phyloP scores from a whole-genome alignment of 2,329 filamentous ascomycete genomes.

The Verruconis gallopava region DNA sequence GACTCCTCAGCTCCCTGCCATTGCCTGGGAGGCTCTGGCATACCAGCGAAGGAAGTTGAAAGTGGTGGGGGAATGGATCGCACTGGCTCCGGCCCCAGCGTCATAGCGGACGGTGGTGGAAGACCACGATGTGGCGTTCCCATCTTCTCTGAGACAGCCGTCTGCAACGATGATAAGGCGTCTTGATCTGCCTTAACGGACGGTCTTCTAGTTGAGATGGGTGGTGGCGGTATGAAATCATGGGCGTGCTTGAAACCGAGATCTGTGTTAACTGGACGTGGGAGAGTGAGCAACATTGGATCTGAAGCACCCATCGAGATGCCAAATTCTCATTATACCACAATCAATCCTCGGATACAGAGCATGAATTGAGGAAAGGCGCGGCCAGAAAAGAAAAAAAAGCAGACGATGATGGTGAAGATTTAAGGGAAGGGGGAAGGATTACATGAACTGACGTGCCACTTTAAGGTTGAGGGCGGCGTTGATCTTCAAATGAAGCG shows the following conservation, averaged over 20 bases:
- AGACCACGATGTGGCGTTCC: constrained; percentile 39
- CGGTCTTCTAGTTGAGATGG: constrained; percentile 5
- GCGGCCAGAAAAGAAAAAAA: background rate
- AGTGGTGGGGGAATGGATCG: constrained; percentile 24
- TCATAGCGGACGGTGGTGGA: constrained; percentile 40
- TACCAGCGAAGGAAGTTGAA: constrained; percentile 21
- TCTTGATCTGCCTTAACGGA: constrained; percentile 7
- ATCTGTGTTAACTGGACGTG: constrained; percentile 7
- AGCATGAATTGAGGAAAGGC: background rate
- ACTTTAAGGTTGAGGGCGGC: background rate
- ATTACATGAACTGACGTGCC: constrained; percentile 3
- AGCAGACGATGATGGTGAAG: background rate
- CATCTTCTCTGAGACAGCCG: constrained; percentile 23
- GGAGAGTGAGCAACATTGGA: constrained; percentile 10
- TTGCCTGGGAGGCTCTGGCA: constrained; percentile 32
- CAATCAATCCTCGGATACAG: background rate
- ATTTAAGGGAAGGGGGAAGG: constrained; percentile 4
- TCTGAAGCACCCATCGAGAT: background rate
- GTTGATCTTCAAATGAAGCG: constrained; percentile 6
- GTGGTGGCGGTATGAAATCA: constrained; percentile 7
- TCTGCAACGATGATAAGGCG: constrained; percentile 5
- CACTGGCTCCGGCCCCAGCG: constrained; percentile 35
- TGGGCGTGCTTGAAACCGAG: constrained; percentile 8
- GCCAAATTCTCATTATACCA: constrained; percentile 2
- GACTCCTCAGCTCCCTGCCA: constrained; percentile 39